Evolutionary conservation across 2,329 filamentous ascomycete species (phyloP), one percentile per base, ranked within the genome.

Genomic region (Tolypocladium pustulatum): DNA sequence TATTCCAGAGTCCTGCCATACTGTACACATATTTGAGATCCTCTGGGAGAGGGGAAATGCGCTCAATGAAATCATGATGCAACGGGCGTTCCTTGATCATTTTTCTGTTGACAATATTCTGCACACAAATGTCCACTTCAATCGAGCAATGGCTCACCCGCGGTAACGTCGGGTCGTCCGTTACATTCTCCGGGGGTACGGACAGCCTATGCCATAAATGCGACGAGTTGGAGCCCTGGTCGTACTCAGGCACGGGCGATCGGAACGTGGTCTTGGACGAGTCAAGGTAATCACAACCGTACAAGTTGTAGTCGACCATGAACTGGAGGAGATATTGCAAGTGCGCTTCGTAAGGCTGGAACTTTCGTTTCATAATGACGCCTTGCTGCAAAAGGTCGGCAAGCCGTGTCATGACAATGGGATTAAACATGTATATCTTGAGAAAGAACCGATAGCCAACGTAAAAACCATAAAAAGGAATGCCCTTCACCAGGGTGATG

Each of bases 251-350:
- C 2, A 97, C 77, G 0, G 91, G 91, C 2, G 79, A 78, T 58
- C 94, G 84, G 68, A 96, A 97, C 34, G 75, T 79, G 1, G 86
- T 83, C 62, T 84, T 89, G 12, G 78, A 78, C 55, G 85, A 88
- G 60, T 93, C 83, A 63, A 97, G 85, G 66, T 93, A 95, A 58
- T 85, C 87, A 69, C 94, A 99, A 8, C 95, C 95, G 71, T 96
- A 97, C 64, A 99, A 78, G 69, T 97, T 99, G 77, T 95, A 99
- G 71, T 99, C 95, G 63, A 88, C 89, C 94, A 99, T 97, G 83
- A 95, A 99, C 73, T 99, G 95, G 12, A 94, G 80, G 10, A 97
- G 76, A 70, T 92, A 97, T 68, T 96, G 91, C 61, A 97, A 73
- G 70, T 99, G 95, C 22, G 90, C 91, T 73, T 99, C 94, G 68